Base-by-base conservation (phyloP, 208 protist genomes). In the Phytomonas francai region DNA sequence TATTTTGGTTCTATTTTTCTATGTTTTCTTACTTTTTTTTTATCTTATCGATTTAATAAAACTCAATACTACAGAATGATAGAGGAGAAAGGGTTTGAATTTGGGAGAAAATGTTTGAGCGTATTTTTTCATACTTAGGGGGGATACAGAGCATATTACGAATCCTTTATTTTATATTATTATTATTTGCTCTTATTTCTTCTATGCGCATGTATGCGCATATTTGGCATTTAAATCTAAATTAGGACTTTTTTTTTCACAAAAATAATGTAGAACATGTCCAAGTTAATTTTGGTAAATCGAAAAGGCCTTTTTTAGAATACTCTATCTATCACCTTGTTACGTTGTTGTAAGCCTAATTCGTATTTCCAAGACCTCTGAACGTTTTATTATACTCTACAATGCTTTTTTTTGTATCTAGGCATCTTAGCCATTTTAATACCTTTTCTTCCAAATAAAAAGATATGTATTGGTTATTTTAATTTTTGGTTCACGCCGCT, bases 381-480 rank as follows among this genome's bases (percentile, higher is more conserved):
- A 49, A 22, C 14, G 12, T 19, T 49, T 9, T 3, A 49, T 3
- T 49, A 49, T 49, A 49, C 39, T 49, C 12, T 19, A 3, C 14
- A 22, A 22, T 62, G 3, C 12, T 62, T 22, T 70, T n/a, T 63
- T 49, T 63, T 62, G 45, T 36, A 30, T 42, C 63, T 63, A 0
- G 30, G 11, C 28, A n/a, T 14, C 51, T 49, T 39, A 57, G 42
- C 62, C 11, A 45, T 63, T 65, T 29, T 57, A n/a, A 34, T 61
- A 22, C 45, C 28, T 65, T 65, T 62, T 42, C 62, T 74, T 27
- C 6, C 9, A n/a, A 60, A 45, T 63, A 63, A 22, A 60, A n/a
- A 67, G 7, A 9, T 63, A 63, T 69, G 68, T 63, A 14, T 67
- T 8, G 6, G n/a, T 64, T 63, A 63, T 3, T 74, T 62, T 64